Evolutionary conservation across 108 stramenopile genomes (phyloP).

Genomic region (Cyclotella sp.): DNA sequence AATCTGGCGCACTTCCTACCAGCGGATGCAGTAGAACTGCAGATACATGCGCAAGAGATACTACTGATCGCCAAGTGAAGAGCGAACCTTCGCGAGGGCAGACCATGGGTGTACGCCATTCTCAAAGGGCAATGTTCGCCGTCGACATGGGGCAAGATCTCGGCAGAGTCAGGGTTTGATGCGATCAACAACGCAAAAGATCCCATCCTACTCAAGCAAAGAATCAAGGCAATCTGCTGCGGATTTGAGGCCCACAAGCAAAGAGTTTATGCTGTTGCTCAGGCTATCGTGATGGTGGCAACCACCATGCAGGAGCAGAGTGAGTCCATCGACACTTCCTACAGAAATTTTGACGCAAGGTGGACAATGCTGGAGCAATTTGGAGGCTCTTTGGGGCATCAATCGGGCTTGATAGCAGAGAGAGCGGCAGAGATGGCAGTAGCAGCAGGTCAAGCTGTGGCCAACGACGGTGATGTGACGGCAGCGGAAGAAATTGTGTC

Average conservation of each 20-base stretch:
- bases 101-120: neutral
- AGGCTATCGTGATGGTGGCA: neutral
- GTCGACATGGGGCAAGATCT: neutral
- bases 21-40: neutral
- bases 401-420: no score
- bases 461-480: neutral
- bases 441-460: neutral
- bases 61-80: neutral
- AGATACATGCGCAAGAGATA: neutral
- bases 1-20: neutral
- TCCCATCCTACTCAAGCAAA: neutral
- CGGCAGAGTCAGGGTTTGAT: neutral
- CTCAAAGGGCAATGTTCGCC: constrained; percentile 9
- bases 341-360: neutral
- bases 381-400: neutral
- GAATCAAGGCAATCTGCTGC: neutral
- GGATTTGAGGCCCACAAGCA: constrained; percentile 6
- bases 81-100: neutral
- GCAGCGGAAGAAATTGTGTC: neutral
- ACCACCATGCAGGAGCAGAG: constrained; percentile 1
- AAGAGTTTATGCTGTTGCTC: neutral
- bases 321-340: neutral
- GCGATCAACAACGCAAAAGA: neutral
- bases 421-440: no score
- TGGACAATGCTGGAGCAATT: neutral